phyloP scores from a whole-genome alignment of 371 early-diverging fungal species.

The Catenaria anguillulae region DNA sequence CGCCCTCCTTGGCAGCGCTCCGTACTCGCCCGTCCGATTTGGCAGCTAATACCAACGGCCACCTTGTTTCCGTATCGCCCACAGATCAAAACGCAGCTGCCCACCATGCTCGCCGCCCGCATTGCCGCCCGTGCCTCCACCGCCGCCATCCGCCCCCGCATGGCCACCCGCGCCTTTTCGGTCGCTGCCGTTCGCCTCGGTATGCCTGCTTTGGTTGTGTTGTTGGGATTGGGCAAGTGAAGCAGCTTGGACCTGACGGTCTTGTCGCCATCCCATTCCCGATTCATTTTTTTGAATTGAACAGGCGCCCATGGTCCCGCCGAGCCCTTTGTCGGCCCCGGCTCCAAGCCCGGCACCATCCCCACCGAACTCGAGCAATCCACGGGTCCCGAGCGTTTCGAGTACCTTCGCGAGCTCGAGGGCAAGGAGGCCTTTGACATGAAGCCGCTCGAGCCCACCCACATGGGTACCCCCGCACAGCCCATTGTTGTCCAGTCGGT shows the following conservation, averaged over 20 bases:
- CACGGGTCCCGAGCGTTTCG: constrained; percentile 81
- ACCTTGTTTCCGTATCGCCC: too few species aligned
- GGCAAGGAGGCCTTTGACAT: constrained; percentile 80
- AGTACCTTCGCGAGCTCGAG: constrained; percentile 66
- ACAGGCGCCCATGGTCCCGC: constrained; percentile 2
- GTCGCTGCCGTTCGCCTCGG: not conserved
- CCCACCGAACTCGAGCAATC: constrained; percentile 82
- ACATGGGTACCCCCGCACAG: constrained; percentile 64
- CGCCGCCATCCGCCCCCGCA: not conserved
- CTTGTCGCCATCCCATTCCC: not conserved
- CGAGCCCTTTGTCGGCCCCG: constrained; percentile 8
- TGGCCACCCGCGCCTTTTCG: not conserved
- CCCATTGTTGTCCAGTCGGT: constrained; percentile 76
- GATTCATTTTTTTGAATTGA: not conserved
- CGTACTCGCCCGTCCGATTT: too few species aligned
- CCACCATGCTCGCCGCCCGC: constrained; percentile 10
- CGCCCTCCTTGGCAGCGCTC: too few species aligned
- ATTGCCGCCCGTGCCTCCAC: too few species aligned
- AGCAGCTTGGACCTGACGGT: not conserved
- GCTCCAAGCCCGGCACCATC: constrained; percentile 17
- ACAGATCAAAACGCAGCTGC: too few species aligned
- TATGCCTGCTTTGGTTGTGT: not conserved
- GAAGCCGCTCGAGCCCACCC: constrained; percentile 57
- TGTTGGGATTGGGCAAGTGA: not conserved
- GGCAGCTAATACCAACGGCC: too few species aligned